A percentile compares a stretch with the other conserved stretches of the same genome.
Conservation (phyloP, 208 protist species). For the Naegleria gruberi region DNA sequence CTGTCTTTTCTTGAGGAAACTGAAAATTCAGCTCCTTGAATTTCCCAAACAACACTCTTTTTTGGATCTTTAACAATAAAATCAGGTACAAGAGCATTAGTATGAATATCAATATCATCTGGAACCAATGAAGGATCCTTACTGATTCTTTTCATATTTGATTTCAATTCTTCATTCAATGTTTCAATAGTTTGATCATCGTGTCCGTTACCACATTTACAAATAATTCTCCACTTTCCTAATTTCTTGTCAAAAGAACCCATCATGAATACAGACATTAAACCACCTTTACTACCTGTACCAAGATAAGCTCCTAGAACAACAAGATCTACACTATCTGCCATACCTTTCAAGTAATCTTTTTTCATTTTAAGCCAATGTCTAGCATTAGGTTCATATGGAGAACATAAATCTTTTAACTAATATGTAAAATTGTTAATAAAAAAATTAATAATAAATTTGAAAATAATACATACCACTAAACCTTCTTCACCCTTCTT, state of each 20-base stretch:
- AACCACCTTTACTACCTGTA: conserved; percentile 56
- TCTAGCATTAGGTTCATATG: conserved; percentile 61
- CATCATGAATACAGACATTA: conserved; percentile 63
- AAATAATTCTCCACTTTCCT: conserved; percentile 60
- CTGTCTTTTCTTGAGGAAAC: conserved; percentile 42
- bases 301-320: conserved; percentile 66
- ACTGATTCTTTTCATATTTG: conserved; percentile 41
- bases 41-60: conserved; percentile 58
- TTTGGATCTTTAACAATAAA: conserved; percentile 51
- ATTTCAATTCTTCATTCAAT: conserved; percentile 48
- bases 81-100: conserved; percentile 48
- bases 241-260: conserved; percentile 47
- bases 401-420: conserved; percentile 51
- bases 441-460: conserved; percentile 27
- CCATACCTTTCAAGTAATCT: conserved; percentile 65
- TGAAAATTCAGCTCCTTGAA: conserved; percentile 59
- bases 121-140: conserved; percentile 34
- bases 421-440: too few species aligned
- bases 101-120: conserved; percentile 48
- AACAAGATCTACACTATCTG: conserved; percentile 66
- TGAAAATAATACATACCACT: neutral
- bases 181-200: conserved; percentile 48
- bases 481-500: conserved; percentile 5
- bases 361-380: conserved; percentile 79
- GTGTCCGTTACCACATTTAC: conserved; percentile 59